phyloP scores from a whole-genome alignment of 805 yeast species.

The Cyberlindnera amylophila region DNA sequence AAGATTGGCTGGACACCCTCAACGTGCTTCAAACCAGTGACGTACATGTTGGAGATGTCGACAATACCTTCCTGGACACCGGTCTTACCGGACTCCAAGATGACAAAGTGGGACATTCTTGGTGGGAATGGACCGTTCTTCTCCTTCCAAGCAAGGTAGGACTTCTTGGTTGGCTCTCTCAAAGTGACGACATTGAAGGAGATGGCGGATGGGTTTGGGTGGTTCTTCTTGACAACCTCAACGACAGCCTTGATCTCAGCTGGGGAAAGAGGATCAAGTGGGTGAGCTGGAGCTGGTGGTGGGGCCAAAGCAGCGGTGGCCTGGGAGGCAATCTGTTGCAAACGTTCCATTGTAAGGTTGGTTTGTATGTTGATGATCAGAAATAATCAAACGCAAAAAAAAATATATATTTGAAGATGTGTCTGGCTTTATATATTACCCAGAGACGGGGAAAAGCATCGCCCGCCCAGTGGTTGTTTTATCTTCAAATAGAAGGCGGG shows the following conservation, averaged over 20 bases:
- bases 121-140: conserved; percentile 58
- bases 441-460: background rate
- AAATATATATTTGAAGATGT: background rate
- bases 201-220: conserved; percentile 38
- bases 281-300: conserved; percentile 57
- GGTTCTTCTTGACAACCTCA: conserved; percentile 46
- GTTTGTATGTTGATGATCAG: background rate
- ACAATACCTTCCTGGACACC: conserved; percentile 73
- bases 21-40: conserved; percentile 44
- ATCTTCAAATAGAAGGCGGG: conserved; percentile 1
- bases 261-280: conserved; percentile 66
- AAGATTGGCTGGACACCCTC: conserved; percentile 72
- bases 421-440: background rate
- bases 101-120: conserved; percentile 63
- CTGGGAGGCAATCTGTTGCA: conserved; percentile 59
- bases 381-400: background rate
- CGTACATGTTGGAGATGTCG: conserved; percentile 45
- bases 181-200: conserved; percentile 67
- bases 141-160: conserved; percentile 64
- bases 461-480: conserved; percentile 3
- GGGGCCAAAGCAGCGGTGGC: conserved; percentile 51
- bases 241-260: conserved; percentile 59
- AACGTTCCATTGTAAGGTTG: conserved; percentile 49
- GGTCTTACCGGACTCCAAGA: conserved; percentile 51
- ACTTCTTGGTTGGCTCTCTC: conserved; percentile 65